phyloP scores from a whole-genome alignment of 257 asterid genomes.

The Datura wrightii region DNA sequence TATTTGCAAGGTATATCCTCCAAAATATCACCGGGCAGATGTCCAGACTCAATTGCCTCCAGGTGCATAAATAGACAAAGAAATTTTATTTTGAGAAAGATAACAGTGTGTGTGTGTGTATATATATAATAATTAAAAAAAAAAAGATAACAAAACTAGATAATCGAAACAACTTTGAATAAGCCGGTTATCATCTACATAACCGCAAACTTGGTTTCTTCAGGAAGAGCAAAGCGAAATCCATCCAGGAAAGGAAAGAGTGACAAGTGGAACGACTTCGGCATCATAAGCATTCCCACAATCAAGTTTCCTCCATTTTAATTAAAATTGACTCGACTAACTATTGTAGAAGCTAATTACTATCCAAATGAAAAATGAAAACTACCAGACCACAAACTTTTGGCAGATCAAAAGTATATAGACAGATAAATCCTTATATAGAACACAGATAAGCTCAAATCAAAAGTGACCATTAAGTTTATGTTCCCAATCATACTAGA shows the following conservation, averaged over 20 bases:
- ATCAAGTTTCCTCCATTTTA: conserved; percentile 5
- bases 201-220: conserved; percentile 13
- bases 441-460: neutral
- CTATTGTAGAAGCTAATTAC: neutral
- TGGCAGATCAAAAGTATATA: conserved; percentile 13
- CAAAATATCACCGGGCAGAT: conserved; percentile 86
- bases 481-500: no score
- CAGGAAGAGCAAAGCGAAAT: conserved; percentile 1
- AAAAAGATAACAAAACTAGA: neutral
- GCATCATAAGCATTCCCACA: conserved; percentile 18
- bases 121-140: neutral
- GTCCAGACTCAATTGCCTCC: conserved; percentile 96
- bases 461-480: neutral
- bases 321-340: neutral
- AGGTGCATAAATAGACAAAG: conserved; percentile 33
- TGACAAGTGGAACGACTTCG: neutral
- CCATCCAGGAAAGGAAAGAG: conserved; percentile 15
- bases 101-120: neutral
- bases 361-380: conserved; percentile 1
- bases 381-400: neutral
- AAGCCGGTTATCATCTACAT: neutral
- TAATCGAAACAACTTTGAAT: conserved; percentile 1
- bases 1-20: conserved; percentile 92
- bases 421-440: conserved; percentile 6
- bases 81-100: conserved; percentile 28